Evolutionary conservation across 345 rosid genomes (phyloP), one percentile per base, ranked within the genome.

Genomic region (Iberis pinnata): DNA sequence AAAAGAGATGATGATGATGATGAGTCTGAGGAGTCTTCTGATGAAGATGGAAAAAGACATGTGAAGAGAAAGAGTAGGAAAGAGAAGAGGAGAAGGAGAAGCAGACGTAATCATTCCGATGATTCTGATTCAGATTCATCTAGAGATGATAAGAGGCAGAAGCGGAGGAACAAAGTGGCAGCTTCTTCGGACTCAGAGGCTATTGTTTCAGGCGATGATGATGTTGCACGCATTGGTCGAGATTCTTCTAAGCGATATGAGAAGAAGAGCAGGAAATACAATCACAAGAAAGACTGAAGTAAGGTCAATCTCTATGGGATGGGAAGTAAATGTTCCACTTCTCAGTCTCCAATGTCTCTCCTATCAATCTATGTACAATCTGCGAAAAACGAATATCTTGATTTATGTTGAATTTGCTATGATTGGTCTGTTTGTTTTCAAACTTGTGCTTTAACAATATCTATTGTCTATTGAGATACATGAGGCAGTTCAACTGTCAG

Each of bases 21-120:
- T n/a, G n/a, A n/a, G n/a, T 70, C 68, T 4, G 72, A 69, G n/a
- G 75, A 51, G 33, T 20, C 24, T 46, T 41, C 56, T 20, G n/a
- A 18, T 6, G 76, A 67, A 7, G 80, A 60, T 18, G 50, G 61
- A 13, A 40, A 48, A 12, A 51, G 53, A 66, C 49, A 27, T 7
- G 65, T 50, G 40, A 56, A 74, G 24, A 72, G 80, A 60, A 80
- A 67, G 73, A 80, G 77, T 41, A 76, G 79, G 61, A 78, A 65
- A 49, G 86, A 77, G 62, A 84, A 76, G 72, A 77, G 78, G 69
- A 79, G 80, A 52, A 83, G 79, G 71, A 75, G 75, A 63, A 75
- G 75, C 65, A 57, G 61, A 6, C 70, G 58, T 49, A 35, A 44
- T 20, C 56, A 32, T 35, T n/a, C n/a, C n/a, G n/a, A n/a, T n/a